phyloP scores from a whole-genome alignment of 306 rosid species.

The Pueraria montana region DNA sequence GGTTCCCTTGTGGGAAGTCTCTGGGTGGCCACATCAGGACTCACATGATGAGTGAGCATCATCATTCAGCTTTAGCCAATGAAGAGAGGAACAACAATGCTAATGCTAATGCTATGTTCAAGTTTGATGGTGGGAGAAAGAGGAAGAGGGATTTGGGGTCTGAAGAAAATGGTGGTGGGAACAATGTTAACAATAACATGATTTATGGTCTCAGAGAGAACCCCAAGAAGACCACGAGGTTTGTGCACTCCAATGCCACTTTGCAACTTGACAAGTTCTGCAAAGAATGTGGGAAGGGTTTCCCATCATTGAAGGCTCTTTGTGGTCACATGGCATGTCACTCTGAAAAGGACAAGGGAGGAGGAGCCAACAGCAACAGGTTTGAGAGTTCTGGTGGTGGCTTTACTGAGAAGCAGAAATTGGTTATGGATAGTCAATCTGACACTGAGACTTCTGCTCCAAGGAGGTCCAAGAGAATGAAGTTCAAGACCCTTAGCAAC shows the following conservation, averaged over 20 bases:
- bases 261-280: conserved; percentile 60
- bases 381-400: conserved; percentile 49
- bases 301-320: conserved; percentile 79
- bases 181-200: conserved; percentile 25
- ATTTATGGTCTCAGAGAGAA: conserved; percentile 78
- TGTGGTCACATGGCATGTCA: conserved; percentile 95
- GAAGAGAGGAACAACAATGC: conserved; percentile 44
- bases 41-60: conserved; percentile 62
- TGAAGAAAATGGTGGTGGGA: conserved; percentile 38
- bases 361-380: too few species aligned
- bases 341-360: conserved; percentile 71
- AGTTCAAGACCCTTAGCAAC: conserved; percentile 52
- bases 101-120: conserved; percentile 48
- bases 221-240: conserved; percentile 79
- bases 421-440: conserved; percentile 71
- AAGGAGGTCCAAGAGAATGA: conserved; percentile 60
- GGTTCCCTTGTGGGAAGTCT: conserved; percentile 78
- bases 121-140: conserved; percentile 55
- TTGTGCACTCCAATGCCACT: conserved; percentile 59
- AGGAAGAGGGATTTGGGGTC: conserved; percentile 69
- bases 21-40: conserved; percentile 86
- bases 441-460: conserved; percentile 70
- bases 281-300: conserved; percentile 87
- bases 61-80: conserved; percentile 48
- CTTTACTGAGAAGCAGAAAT: conserved; percentile 58